Evolutionary conservation across 2,329 filamentous ascomycete species (phyloP).

Genomic region (Stemphylium lycopersici): DNA sequence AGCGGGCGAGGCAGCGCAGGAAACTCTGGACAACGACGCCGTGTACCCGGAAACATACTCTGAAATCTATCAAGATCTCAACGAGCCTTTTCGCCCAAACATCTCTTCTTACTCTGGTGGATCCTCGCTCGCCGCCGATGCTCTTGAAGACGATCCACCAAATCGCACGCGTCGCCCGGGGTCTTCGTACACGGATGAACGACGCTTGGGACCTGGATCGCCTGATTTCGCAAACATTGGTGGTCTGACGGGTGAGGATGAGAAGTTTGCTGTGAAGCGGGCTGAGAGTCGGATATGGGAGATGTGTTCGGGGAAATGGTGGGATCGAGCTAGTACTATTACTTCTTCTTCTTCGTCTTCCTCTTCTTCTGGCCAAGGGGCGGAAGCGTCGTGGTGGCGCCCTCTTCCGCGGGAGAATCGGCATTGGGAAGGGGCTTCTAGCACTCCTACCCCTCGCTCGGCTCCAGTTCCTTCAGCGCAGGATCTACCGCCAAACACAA

Average conservation of each 20-base stretch:
- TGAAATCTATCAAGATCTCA: constrained; percentile 79
- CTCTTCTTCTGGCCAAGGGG: constrained; percentile 56
- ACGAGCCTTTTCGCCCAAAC: constrained; percentile 79
- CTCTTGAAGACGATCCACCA: constrained; percentile 58
- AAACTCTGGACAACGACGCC: constrained; percentile 52
- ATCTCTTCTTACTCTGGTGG: constrained; percentile 65
- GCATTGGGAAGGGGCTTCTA: constrained; percentile 64
- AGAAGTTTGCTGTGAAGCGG: constrained; percentile 80
- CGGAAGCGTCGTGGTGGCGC: constrained; percentile 65
- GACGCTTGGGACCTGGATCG: constrained; percentile 18
- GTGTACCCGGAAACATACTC: constrained; percentile 70
- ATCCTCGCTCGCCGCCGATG: constrained; percentile 48
- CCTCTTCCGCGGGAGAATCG: constrained; percentile 68
- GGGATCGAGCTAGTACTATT: constrained; percentile 70
- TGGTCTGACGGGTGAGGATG: constrained; percentile 79
- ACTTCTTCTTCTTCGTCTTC: constrained; percentile 62
- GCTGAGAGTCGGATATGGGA: constrained; percentile 82
- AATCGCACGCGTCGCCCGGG: constrained; percentile 46
- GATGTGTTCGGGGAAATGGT: constrained; percentile 76
- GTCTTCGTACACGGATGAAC: constrained; percentile 37
- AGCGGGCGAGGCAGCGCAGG: constrained; percentile 5
- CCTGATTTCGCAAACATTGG: constrained; percentile 70
- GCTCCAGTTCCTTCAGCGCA: background rate
- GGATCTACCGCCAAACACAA: constrained; percentile 20
- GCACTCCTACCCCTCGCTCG: background rate